A percentile compares a stretch with the other conserved stretches of the same genome.
Evolutionary conservation across 2,329 filamentous ascomycete genomes (phyloP).

Genomic region (Claviceps lovelessii): DNA sequence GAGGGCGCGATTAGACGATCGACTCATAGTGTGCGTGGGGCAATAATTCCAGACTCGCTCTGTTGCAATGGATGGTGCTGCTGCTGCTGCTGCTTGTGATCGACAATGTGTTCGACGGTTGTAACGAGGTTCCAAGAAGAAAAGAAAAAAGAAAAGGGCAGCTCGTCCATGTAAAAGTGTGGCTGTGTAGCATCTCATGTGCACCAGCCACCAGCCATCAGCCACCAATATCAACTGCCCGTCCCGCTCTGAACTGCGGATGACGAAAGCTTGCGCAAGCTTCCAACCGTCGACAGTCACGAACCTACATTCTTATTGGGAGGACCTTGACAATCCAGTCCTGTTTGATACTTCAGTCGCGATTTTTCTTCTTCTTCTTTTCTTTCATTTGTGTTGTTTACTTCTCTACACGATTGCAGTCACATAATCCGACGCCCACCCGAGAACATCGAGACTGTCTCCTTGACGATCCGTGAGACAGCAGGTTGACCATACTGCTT

Average conservation of each 20-base stretch:
- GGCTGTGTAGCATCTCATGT: background rate
- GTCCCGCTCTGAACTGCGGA: conserved; percentile 1
- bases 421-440: background rate
- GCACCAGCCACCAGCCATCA: background rate
- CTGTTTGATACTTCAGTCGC: too few species aligned
- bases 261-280: conserved; percentile 10
- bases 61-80: background rate
- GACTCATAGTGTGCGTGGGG: background rate
- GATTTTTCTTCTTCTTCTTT: background rate
- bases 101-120: background rate
- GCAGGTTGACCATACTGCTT: background rate
- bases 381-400: too few species aligned
- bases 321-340: background rate
- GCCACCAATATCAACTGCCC: background rate
- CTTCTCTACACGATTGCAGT: background rate
- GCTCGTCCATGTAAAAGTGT: background rate
- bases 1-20: conserved; percentile 16
- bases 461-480: background rate
- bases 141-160: background rate
- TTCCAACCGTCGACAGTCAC: background rate
- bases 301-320: background rate
- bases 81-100: background rate
- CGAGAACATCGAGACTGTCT: background rate
- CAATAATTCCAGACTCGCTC: too few species aligned
- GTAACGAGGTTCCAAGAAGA: background rate